Evolutionary conservation across 2,329 filamentous ascomycete species (phyloP), one percentile per base, ranked within the genome.

Genomic region (Monilinia aucupariae): DNA sequence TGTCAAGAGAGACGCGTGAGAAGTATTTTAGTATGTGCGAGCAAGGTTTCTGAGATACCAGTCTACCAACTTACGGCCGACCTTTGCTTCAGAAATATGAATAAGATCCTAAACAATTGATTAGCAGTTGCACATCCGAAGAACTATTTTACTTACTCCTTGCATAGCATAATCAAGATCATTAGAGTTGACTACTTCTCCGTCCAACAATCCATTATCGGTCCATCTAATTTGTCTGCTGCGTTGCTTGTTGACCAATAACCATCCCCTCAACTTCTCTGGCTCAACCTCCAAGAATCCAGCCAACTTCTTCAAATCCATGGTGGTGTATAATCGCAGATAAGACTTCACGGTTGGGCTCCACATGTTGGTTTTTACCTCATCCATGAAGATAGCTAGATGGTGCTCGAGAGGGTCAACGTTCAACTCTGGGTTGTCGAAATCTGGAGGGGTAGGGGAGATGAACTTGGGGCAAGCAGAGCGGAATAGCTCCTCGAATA

Each of bases 401-500:
- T 99, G 93, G 82, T 99, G 94, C 81, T 99, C 93, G 69, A 97
- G 86, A 50, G 94, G 94, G 80, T 99, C 94, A 72, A 97, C 83
- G 82, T 99, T 99, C 79, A 92, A 80, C 78, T 92, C 87, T 67
- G 94, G 92, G 84, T 96, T 93, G 76, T 97, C 94, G 77, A 99
- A 99, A 80, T 99, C 92, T 60, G 94, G 94, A 64, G 92, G 91
- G 22, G 94, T 94, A 59, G 94, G 94, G 67, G 89, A 96, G 84
- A 99, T 99, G 84, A 99, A 99, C 82, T 97, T 97, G 78, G 94
- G 94, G 86, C 94, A 97, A n/a, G 94, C 90, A 67, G 88, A 84
- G 75, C 90, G 88, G 90, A 99, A 99, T 72, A 99, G 88, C 82
- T 97, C 94, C 84, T 97, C 94, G 73, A 96, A 99, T 74, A 99